Base-by-base conservation (phyloP, 2,329 filamentous ascomycete genomes). In the Cladosporium phlei region DNA sequence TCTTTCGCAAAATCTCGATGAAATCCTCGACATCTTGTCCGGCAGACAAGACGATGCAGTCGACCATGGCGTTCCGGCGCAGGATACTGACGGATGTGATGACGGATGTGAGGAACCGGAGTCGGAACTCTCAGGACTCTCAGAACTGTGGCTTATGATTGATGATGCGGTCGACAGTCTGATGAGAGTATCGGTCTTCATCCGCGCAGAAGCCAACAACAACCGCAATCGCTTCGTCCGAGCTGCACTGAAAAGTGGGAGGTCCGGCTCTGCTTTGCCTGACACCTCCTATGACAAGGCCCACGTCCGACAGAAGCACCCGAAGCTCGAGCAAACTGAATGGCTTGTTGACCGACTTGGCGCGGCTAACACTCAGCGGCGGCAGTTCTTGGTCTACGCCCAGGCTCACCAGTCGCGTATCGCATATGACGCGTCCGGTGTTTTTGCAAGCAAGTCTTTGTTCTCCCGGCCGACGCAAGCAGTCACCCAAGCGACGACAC, bases 141-240 rank as follows among this genome's bases (percentile, higher is more conserved):
- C 16, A 8, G 30, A 33, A 17, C 17, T 47, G 7, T 52, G 40
- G 44, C 46, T 51, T 10, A 54, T 50, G 2, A 34, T 54, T n/a
- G 52, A 50, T 1, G 52, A 54, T 29, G 38, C 46, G 12, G 38
- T 54, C 12, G 38, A 38, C 5, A 45, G 37, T 10, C 50, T 38
- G 16, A 21, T 52, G 11, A 20, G 17, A 20, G 32, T 34, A 5
- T 34, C 32, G 32, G 32, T 34, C 14, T 20, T 34, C 11, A 17
- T 34, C 10, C 32, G 32, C 12, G 10, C 17, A 20, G 11, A 11
- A 6, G 11, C 24, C 11, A 34, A 17, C 17, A 34, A 10, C 17
- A 34, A 17, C 17, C 32, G 32, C 7, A 34, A 34, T 17, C 17
- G 17, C 10, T 34, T 20, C 32, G 32, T 34, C 32, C 14, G 32